Evolutionary conservation across 306 rosid species (phyloP), one percentile per base, ranked within the genome.

Genomic region (Neltuma alba): DNA sequence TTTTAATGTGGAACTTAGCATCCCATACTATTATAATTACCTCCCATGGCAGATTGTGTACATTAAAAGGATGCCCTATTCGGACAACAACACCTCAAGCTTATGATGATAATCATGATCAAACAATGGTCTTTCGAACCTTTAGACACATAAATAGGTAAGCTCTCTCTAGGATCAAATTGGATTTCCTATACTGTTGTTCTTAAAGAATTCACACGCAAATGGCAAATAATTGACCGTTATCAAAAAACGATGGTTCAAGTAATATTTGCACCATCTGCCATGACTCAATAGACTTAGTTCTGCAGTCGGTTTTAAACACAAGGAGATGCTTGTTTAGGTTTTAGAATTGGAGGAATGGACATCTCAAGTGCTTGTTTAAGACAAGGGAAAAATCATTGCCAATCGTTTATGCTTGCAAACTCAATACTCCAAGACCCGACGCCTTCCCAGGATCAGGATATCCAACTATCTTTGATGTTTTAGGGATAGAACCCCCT

Each of bases 71-170:
- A 34, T 33, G 9, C 15, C 58, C 52, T 64, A 15, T 28, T n/a
- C 30, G 3, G 28, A 31, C 44, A 27, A 30, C 9, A 47, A 62
- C 30, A 75, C 18, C 30, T 31, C 37, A 73, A 30, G 31, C 18
- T 55, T n/a, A 74, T 27, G 50, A 55, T 74, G n/a, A 57, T 37
- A 74, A 47, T 38, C 47, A 55, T 55, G 41, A 15, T 30, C 69
- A 57, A 74, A 40, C 27, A 37, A 5, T 66, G 5, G 42, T 38
- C 20, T n/a, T 5, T 37, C 11, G 25, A 66, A 66, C 50, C 20
- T 21, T 4, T 6, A 66, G 25, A 66, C 55, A 42, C 52, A 42
- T 42, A 25, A 41, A 67, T 13, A 42, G 2, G 36, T 69, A 25
- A 25, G 74, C n/a, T 69, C 13, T 2, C 55, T 41, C 55, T 25